Evolutionary conservation across 805 yeast species (phyloP), one percentile per base, ranked within the genome.

Genomic region (Saccharomycopsis sp.): DNA sequence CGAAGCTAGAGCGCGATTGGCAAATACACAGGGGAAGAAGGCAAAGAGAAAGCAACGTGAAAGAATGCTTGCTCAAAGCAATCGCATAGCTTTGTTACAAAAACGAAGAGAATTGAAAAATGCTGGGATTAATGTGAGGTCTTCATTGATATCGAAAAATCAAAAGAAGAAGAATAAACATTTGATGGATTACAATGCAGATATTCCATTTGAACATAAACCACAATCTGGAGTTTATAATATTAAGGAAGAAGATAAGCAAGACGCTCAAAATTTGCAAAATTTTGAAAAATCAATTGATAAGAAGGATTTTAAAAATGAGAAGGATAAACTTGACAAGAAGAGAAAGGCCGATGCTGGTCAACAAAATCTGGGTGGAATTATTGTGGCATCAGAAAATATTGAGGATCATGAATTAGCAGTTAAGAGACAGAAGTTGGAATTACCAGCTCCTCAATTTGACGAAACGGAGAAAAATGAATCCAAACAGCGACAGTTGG

Each of bases 1-100:
- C n/a, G 98, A 93, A 59, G 98, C 98, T 1, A 74, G 82, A 39
- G 95, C 96, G 1, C 74, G 98, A 54, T 66, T 90, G 51, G 85
- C 95, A 9, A 89, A 87, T 55, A 88, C 97, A 0, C 87, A 84
- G 59, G 98, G 97, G 48, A 88, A 89, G 54, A 90, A 90, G 61
- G 96, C 97, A 0, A 85, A 89, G 47, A 65, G 97, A 47, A 87
- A 89, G 58, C 85, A 81, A 2, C 68, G 97, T 46, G 97, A 90
- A 59, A 67, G 93, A 41, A 72, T 85, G 74, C 64, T 87, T 37
- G 85, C 80, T 40, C 95, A 88, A 56, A 83, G 86, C 47, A 73
- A 78, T 54, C 64, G 94, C 26, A 69, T 87, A 19, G 85, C 96
- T 0, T 64, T 80, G 46, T 57, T 90, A 9, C 95, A 88, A 54